phyloP scores from a whole-genome alignment of 176 grass and related monocot genomes.

The Zea luxurians region DNA sequence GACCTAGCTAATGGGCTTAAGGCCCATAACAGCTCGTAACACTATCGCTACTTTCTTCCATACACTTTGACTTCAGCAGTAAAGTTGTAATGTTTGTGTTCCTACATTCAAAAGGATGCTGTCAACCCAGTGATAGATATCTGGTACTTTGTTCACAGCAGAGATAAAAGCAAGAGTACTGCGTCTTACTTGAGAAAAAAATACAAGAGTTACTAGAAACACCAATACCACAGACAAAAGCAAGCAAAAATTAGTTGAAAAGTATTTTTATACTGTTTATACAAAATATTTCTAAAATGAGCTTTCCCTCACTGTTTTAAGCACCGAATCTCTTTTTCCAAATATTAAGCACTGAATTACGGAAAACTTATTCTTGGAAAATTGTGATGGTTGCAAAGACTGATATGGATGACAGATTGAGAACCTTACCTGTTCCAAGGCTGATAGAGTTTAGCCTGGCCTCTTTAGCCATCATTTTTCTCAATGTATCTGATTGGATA shows the following conservation, averaged over 20 bases:
- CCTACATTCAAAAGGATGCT: conserved; percentile 13
- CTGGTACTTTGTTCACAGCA: not conserved
- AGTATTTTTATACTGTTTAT: conserved; percentile 9
- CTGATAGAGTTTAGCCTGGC: conserved; percentile 72
- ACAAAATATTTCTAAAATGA: not conserved
- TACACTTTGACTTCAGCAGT: not conserved
- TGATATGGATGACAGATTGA: conserved; percentile 23
- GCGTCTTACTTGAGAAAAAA: not conserved
- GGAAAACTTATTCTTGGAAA: not conserved
- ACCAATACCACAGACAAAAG: conserved; percentile 14
- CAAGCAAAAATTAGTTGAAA: conserved; percentile 8
- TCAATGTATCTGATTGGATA: conserved; percentile 77
- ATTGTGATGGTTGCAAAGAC: conserved; percentile 20
- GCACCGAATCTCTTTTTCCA: not conserved
- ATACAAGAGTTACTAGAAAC: conserved; percentile 6
- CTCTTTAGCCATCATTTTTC: conserved; percentile 81
- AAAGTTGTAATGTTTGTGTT: conserved; percentile 17
- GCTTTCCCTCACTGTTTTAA: conserved; percentile 24
- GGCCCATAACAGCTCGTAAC: no score
- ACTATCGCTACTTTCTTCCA: conserved; percentile 3
- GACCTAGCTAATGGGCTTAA: no score
- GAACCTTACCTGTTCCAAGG: conserved; percentile 69
- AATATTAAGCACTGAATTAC: not conserved
- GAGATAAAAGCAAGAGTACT: conserved; percentile 15
- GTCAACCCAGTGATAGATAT: conserved; percentile 13